phyloP scores from a whole-genome alignment of 306 rosid genomes.

The Rosa multiflora region DNA sequence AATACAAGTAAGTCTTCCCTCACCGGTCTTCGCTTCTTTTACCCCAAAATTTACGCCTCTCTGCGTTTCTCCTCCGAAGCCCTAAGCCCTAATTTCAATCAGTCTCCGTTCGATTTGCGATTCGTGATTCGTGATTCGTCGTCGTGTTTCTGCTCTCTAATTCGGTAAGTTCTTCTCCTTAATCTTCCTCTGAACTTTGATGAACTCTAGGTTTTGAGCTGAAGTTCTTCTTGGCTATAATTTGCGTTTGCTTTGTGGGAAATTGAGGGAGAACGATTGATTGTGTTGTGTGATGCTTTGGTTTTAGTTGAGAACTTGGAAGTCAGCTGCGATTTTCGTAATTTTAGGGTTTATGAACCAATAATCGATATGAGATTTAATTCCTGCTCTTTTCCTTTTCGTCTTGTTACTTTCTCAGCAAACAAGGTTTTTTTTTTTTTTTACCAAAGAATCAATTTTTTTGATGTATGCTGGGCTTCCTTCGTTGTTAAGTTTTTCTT shows the following conservation, averaged over 20 bases:
- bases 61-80: not conserved
- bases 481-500: not conserved
- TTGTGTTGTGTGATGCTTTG: too few species aligned
- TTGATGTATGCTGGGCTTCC: not conserved
- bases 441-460: not conserved
- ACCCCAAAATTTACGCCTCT: not conserved
- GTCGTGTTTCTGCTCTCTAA: not conserved
- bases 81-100: slow-evolving; percentile 5
- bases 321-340: not conserved
- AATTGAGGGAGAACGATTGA: too few species aligned
- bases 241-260: not conserved
- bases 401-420: not conserved
- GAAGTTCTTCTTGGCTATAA: too few species aligned
- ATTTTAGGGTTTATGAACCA: too few species aligned
- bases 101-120: not conserved
- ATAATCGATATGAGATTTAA: not conserved
- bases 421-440: not conserved
- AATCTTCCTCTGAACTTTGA: not conserved
- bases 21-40: not conserved
- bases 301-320: not conserved
- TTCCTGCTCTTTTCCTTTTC: not conserved
- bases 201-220: not conserved
- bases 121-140: slow-evolving; percentile 3
- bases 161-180: not conserved
- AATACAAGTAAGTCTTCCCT: not conserved